These are phyloP conservation scores for Sporothrix humicola DNA, from an alignment of 2,329 filamentous ascomycete species.

Conservation along the genomic window DNA sequence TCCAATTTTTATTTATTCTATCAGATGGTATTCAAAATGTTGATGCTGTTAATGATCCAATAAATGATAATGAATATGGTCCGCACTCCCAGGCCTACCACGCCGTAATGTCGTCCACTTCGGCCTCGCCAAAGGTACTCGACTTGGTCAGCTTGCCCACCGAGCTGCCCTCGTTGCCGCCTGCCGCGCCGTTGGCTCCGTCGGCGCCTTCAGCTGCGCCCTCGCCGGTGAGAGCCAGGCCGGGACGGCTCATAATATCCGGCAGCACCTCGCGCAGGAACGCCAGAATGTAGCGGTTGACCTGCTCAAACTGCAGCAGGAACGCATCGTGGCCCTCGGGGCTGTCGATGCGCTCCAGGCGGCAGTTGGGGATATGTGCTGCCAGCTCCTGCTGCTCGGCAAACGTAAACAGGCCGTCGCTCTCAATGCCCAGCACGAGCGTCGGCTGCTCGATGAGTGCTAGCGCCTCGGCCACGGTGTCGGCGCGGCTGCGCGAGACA, in stretches of 20 bases:
- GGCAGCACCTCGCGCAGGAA: constrained; percentile 84
- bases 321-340: constrained; percentile 97
- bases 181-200: constrained; percentile 49
- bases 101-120: constrained; percentile 94
- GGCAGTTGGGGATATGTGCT: constrained; percentile 75
- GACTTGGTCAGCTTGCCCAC: constrained; percentile 75
- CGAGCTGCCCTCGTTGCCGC: constrained; percentile 51
- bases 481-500: constrained; percentile 77
- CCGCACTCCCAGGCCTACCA: constrained; percentile 62
- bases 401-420: constrained; percentile 94
- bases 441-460: constrained; percentile 85
- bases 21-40: constrained; percentile 2
- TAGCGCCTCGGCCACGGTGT: constrained; percentile 74
- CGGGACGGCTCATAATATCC: constrained; percentile 76
- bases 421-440: constrained; percentile 91
- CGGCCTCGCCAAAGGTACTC: constrained; percentile 92
- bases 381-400: constrained; percentile 95
- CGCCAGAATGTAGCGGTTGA: constrained; percentile 82
- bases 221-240: constrained; percentile 1
- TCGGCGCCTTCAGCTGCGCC: neutral
- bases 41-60: neutral
- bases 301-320: constrained; percentile 94
- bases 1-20: constrained; percentile 25
- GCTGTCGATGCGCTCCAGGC: constrained; percentile 85
- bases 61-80: neutral